These are phyloP conservation scores for Lepidium aucheri DNA, from an alignment of 345 rosid species.

Conservation along the genomic window DNA sequence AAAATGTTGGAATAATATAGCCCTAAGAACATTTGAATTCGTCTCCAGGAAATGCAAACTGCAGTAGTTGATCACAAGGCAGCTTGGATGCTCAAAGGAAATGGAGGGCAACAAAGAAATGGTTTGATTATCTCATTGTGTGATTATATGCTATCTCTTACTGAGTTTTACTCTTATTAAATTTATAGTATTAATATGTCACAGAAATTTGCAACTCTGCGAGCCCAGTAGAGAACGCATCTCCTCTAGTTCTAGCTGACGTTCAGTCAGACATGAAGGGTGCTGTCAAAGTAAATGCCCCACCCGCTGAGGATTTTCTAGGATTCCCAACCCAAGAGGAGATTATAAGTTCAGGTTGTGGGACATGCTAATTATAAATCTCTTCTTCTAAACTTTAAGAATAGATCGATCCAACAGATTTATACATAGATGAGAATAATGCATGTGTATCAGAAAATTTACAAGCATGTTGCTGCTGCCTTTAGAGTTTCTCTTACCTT, in stretches of 20 bases:
- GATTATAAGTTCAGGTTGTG: slow-evolving; percentile 51
- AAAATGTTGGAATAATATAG: slow-evolving; percentile 10
- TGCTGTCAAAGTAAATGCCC: slow-evolving; percentile 34
- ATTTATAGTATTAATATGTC: slow-evolving; percentile 13
- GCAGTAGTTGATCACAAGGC: slow-evolving; percentile 34
- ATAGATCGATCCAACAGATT: neutral
- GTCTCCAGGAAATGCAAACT: slow-evolving; percentile 42
- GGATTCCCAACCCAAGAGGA: slow-evolving; percentile 65
- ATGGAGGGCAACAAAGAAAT: slow-evolving; percentile 32
- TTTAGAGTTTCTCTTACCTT: neutral
- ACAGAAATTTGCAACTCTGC: slow-evolving; percentile 39
- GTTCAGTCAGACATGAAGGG: slow-evolving; percentile 28
- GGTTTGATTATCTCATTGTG: slow-evolving; percentile 31
- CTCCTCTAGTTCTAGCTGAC: slow-evolving; percentile 27
- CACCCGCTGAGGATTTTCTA: slow-evolving; percentile 52
- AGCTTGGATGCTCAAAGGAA: slow-evolving; percentile 41
- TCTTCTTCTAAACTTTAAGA: neutral
- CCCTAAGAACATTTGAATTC: slow-evolving; percentile 14
- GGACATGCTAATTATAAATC: neutral
- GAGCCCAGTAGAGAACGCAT: slow-evolving; percentile 27
- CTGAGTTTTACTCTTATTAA: slow-evolving; percentile 5
- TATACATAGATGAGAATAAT: neutral
- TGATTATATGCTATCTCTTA: slow-evolving; percentile 5
- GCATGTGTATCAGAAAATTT: neutral
- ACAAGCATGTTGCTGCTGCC: neutral